Evolutionary conservation across 2,329 filamentous ascomycete genomes (phyloP).

Genomic region (Cladosporium halotolerans): DNA sequence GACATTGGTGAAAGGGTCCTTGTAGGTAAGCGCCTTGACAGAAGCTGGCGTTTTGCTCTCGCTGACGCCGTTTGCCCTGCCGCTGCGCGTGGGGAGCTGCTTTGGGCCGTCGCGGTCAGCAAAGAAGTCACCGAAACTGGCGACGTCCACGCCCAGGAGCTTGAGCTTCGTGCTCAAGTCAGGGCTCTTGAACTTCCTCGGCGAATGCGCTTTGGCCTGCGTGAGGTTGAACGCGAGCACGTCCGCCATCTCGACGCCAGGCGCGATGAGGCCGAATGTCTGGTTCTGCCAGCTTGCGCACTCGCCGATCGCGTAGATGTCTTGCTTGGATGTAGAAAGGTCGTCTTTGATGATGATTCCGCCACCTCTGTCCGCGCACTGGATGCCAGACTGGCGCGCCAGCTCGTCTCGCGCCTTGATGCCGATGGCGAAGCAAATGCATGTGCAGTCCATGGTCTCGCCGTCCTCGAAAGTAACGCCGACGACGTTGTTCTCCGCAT

Average conservation of each 20-base stretch:
- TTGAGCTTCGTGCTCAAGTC: constrained; percentile 91
- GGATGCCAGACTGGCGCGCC: constrained; percentile 62
- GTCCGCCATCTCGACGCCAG: constrained; percentile 88
- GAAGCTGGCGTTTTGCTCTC: constrained; percentile 45
- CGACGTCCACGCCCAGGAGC: constrained; percentile 81
- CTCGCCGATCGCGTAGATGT: constrained; percentile 83
- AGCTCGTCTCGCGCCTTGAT: constrained; percentile 76
- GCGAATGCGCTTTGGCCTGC: constrained; percentile 65
- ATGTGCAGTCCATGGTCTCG: constrained; percentile 67
- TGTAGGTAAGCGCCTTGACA: constrained; percentile 82
- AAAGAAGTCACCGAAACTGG: constrained; percentile 91
- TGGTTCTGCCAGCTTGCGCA: constrained; percentile 85
- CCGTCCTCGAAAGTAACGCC: constrained; percentile 78
- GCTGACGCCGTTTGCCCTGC: constrained; percentile 42
- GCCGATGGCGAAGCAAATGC: constrained; percentile 85
- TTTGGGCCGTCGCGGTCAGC: constrained; percentile 79
- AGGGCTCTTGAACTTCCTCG: constrained; percentile 68
- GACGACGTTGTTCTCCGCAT: constrained; percentile 60
- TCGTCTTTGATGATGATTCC: constrained; percentile 65
- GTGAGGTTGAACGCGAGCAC: constrained; percentile 87
- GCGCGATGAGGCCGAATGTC: constrained; percentile 82
- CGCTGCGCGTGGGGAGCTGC: constrained; percentile 53
- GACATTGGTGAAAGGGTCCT: constrained; percentile 77
- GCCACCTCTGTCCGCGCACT: constrained; percentile 65
- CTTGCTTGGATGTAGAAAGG: constrained; percentile 62